Conservation (phyloP, 352 stramenopile species). For the Phytophthora colocasiae region DNA sequence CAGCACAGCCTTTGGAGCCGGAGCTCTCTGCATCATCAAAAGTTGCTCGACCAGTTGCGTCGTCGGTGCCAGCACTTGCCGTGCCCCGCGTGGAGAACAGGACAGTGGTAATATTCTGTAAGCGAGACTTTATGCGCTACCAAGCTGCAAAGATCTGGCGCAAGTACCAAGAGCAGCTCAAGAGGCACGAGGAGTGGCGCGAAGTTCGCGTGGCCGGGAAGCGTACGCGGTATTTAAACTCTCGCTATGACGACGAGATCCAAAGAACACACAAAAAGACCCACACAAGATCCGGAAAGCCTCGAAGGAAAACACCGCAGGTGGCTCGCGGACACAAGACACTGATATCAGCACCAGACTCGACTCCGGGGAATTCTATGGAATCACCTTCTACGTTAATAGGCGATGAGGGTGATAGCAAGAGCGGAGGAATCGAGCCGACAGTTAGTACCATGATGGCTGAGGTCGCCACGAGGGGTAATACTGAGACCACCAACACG, state of each 20-base stretch:
- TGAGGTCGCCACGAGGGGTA: too few relatives aligned
- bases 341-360: too few relatives aligned
- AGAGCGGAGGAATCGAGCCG: too few relatives aligned
- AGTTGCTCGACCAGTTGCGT: too few relatives aligned
- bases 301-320: constrained; percentile 16
- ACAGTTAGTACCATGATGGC: too few relatives aligned
- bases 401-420: too few relatives aligned
- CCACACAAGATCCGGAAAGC: constrained; percentile 24
- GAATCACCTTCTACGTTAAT: too few relatives aligned
- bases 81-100: constrained; percentile 35
- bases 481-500: too few relatives aligned
- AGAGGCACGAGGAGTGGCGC: constrained; percentile 53
- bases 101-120: constrained; percentile 86
- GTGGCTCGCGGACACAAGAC: too few relatives aligned
- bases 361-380: too few relatives aligned
- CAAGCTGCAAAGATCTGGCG: constrained; percentile 74
- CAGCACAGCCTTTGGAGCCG: not conserved
- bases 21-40: not conserved
- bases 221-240: constrained; percentile 59
- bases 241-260: constrained; percentile 42
- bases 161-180: constrained; percentile 76
- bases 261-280: constrained; percentile 28
- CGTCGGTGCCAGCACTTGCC: constrained; percentile 3
- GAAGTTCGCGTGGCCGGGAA: constrained; percentile 57
- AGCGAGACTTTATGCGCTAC: constrained; percentile 82